Evolutionary conservation across 2,329 filamentous ascomycete species (phyloP), one percentile per base, ranked within the genome.

Genomic region (Geoglossum cookeanum): DNA sequence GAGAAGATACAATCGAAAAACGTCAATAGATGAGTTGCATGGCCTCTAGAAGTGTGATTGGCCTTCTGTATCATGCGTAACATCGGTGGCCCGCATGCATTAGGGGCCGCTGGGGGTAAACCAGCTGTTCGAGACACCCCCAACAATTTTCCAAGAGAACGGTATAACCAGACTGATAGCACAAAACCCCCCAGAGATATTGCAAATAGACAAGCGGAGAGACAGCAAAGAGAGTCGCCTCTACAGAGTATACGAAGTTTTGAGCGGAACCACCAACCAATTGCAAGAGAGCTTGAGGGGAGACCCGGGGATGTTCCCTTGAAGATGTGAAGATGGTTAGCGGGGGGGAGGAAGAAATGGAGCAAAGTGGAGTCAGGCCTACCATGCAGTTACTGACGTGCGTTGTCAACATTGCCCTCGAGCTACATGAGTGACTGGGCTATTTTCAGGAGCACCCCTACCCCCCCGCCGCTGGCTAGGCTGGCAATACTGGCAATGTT

Each of bases 401-500:
- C n/a, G n/a, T n/a, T n/a, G n/a, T n/a, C n/a, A n/a, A n/a, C n/a
- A n/a, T n/a, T n/a, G n/a, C n/a, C n/a, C n/a, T n/a, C n/a, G n/a
- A n/a, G 15, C 48, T 57, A 57, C 3, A 48, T 27, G 39, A 57
- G 52, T 22, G 29, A 22, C 68, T 75, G 73, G 32, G 74, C 75
- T 60, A 77, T 68, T 61, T 71, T 73, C 63, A 77, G 69, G 62
- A 78, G 61, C 59, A 70, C 71, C 13, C 72, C 71, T 53, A 76
- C 65, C 53, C 71, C 71, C 27, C 73, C 70, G 60, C 74, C 72
- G 57, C 71, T 68, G 4, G 69, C 70, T 15, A 66, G 66, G 17
- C 39, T 49, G n/a, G 52, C 58, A 22, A 59, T 55, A 55, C 65
- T 58, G 13, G 65, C 61, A 60, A 62, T 61, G 3, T 13, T 15